phyloP scores from a whole-genome alignment of 169 alveolate species.

The Plasmodium billcollinsi region DNA sequence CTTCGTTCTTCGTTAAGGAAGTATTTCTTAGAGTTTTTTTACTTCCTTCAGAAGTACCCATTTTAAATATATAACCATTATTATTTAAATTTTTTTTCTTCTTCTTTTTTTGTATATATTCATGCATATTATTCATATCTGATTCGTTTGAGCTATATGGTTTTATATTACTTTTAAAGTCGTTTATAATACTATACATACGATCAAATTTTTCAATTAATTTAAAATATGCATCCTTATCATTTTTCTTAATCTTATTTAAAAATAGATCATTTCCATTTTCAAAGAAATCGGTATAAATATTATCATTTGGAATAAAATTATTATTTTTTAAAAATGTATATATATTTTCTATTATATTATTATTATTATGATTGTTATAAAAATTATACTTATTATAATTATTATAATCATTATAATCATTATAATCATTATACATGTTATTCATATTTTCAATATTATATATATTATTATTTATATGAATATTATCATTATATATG shows the following conservation, averaged over 20 bases:
- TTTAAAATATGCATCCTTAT: constrained; percentile 52
- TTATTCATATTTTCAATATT: not conserved
- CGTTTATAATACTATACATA: constrained; percentile 69
- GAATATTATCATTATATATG: not conserved
- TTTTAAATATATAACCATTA: constrained; percentile 36
- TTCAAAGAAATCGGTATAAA: constrained; percentile 66
- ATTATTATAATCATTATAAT: not conserved
- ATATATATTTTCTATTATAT: constrained; percentile 35
- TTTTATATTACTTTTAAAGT: constrained; percentile 36
- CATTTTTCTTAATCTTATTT: constrained; percentile 62
- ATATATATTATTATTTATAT: not conserved
- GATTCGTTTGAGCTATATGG: constrained; percentile 5
- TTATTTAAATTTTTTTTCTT: constrained; percentile 17
- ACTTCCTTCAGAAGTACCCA: not conserved
- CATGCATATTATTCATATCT: constrained; percentile 18
- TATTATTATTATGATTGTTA: not conserved
- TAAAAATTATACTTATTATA: not conserved
- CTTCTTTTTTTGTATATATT: constrained; percentile 7
- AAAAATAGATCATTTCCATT: constrained; percentile 75
- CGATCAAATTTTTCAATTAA: constrained; percentile 66
- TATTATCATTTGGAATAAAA: constrained; percentile 63
- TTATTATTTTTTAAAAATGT: constrained; percentile 51
- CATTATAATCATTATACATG: too few species aligned
- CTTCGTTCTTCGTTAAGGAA: constrained; percentile 11
- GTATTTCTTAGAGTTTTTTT: constrained; percentile 21